A percentile compares a stretch with the other conserved stretches of the same genome.
Conservation (phyloP, 169 alveolate species). For the Amoebophrya sp. region DNA sequence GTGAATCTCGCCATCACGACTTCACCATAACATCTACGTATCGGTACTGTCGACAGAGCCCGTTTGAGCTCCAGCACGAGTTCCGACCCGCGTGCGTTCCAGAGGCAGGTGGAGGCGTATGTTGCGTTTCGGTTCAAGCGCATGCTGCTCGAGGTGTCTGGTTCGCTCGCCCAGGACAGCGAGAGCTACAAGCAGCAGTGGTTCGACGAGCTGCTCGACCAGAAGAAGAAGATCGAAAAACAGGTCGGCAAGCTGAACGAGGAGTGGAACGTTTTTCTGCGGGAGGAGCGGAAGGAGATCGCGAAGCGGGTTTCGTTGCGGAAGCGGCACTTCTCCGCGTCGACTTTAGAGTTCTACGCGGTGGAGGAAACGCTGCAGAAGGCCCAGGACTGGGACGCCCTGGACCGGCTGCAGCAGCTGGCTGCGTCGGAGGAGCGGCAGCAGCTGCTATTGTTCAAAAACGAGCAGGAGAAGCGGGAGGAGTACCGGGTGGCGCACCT, state of each 20-base stretch:
- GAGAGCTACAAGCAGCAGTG: neutral
- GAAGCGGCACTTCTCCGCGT: neutral
- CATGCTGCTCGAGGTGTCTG: neutral
- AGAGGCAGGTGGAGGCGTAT: neutral
- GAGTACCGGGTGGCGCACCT: neutral
- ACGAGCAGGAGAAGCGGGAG: neutral
- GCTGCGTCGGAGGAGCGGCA: neutral
- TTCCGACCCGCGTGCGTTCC: neutral
- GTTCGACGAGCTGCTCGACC: neutral
- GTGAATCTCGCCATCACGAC: too few relatives aligned
- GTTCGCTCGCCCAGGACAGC: neutral
- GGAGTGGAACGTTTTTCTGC: neutral
- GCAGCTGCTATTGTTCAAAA: neutral
- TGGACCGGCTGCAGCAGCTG: neutral
- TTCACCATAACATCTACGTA: too few relatives aligned
- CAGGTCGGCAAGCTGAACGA: neutral
- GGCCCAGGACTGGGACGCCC: neutral
- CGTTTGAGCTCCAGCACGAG: neutral
- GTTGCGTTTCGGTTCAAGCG: neutral
- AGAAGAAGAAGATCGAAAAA: neutral
- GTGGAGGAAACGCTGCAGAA: neutral
- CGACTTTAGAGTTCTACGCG: neutral
- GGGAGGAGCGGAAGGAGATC: too few relatives aligned
- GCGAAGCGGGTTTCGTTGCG: too few relatives aligned
- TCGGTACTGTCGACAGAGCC: neutral